Percentiles rank a stretch among this genome's conserved stretches.
Conservation (phyloP, 768 basidiomycete species). For the Hemileccinum impolitum region DNA sequence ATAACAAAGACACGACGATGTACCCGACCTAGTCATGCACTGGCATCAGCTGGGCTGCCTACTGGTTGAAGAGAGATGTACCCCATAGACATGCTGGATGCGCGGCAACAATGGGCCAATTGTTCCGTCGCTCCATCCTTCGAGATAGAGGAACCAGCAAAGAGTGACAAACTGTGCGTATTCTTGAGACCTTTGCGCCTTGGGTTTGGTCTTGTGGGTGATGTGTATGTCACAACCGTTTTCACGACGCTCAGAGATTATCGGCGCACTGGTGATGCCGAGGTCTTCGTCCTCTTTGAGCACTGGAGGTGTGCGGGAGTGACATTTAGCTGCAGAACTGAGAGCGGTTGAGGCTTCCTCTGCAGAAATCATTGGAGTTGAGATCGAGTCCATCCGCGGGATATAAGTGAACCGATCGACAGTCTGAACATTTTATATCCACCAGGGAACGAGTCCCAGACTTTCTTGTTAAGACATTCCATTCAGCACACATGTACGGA, state of each 20-base stretch:
- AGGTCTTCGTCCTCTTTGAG: constrained; percentile 1
- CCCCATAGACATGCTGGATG: constrained; percentile 57
- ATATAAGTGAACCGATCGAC: not conserved
- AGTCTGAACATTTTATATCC: not conserved
- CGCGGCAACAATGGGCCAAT: constrained; percentile 72
- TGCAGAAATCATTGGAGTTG: not conserved
- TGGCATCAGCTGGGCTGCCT: not conserved
- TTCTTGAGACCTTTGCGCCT: constrained; percentile 13
- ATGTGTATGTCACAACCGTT: not conserved
- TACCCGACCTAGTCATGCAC: constrained; percentile 43
- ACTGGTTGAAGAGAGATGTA: constrained; percentile 13
- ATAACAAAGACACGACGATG: constrained; percentile 52
- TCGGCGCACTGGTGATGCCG: not conserved
- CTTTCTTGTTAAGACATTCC: not conserved
- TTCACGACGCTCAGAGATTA: not conserved
- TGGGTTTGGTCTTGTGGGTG: constrained; percentile 1
- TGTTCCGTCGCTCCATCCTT: constrained; percentile 78
- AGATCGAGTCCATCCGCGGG: constrained; percentile 3
- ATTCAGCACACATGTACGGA: too few species aligned
- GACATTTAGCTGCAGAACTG: not conserved
- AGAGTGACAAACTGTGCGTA: constrained; percentile 50
- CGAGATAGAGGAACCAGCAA: constrained; percentile 56
- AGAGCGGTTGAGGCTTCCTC: constrained; percentile 3
- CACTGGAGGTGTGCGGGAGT: constrained; percentile 1
- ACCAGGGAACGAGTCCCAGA: not conserved